phyloP scores from a whole-genome alignment of 805 yeast genomes.

The Candida dajiaensis region DNA sequence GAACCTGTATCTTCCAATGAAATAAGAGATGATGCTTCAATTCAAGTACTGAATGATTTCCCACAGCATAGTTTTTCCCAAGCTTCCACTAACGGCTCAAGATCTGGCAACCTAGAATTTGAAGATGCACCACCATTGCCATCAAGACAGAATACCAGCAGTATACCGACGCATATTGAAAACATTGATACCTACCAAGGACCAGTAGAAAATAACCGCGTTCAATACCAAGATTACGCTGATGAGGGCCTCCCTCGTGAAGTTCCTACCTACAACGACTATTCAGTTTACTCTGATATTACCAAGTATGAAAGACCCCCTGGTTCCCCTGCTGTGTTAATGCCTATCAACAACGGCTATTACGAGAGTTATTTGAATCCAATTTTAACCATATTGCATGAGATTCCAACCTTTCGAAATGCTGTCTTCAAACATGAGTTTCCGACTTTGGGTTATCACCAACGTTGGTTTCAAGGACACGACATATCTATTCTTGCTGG shows the following conservation, averaged over 20 bases:
- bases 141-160: neutral
- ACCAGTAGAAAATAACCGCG: neutral
- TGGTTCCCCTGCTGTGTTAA: slow-evolving; percentile 26
- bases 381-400: slow-evolving; percentile 33
- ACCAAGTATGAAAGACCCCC: slow-evolving; percentile 20
- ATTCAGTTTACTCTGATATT: slow-evolving; percentile 28
- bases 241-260: neutral
- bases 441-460: slow-evolving; percentile 29
- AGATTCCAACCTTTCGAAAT: slow-evolving; percentile 29
- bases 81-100: neutral
- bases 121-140: neutral
- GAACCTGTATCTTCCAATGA: neutral
- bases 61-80: neutral
- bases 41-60: neutral
- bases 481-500: slow-evolving; percentile 6
- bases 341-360: slow-evolving; percentile 28
- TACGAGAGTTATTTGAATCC: slow-evolving; percentile 38
- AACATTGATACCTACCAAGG: neutral
- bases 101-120: neutral
- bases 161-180: slow-evolving; percentile 1
- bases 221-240: neutral
- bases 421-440: slow-evolving; percentile 27
- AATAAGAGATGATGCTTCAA: neutral
- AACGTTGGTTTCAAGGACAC: slow-evolving; percentile 35
- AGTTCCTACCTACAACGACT: slow-evolving; percentile 1